phyloP scores from a whole-genome alignment of 2,329 filamentous ascomycete genomes.

The Penicillium olsonii region DNA sequence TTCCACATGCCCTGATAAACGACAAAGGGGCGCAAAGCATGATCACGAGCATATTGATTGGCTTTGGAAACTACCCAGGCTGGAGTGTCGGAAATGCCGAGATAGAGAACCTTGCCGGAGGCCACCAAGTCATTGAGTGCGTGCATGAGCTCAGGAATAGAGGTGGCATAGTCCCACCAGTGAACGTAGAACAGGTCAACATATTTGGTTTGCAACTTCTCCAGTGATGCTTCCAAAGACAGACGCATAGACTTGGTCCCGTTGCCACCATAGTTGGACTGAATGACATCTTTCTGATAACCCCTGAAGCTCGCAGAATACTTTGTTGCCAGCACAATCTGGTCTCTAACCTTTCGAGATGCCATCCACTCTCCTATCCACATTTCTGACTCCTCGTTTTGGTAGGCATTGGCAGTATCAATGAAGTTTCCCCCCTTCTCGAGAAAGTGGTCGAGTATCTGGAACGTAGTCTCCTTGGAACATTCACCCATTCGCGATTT shows the following conservation, averaged over 20 bases:
- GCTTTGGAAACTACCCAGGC: slow-evolving; percentile 61
- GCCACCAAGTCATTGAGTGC: slow-evolving; percentile 62
- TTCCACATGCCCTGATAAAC: slow-evolving; percentile 70
- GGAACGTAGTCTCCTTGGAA: slow-evolving; percentile 49
- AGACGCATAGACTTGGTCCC: slow-evolving; percentile 31
- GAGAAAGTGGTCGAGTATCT: slow-evolving; percentile 51
- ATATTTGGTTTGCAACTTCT: slow-evolving; percentile 38
- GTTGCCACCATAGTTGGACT: slow-evolving; percentile 47
- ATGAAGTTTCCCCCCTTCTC: slow-evolving; percentile 55
- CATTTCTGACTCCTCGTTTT: slow-evolving; percentile 48
- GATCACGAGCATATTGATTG: slow-evolving; percentile 63
- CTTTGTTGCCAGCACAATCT: slow-evolving; percentile 59
- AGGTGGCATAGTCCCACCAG: slow-evolving; percentile 66
- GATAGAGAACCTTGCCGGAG: slow-evolving; percentile 65
- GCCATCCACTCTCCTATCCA: slow-evolving; percentile 58
- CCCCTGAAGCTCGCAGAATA: slow-evolving; percentile 46
- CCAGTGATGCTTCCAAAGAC: slow-evolving; percentile 30
- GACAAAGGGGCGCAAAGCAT: slow-evolving; percentile 69
- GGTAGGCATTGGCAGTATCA: slow-evolving; percentile 54
- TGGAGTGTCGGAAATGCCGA: slow-evolving; percentile 68
- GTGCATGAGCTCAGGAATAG: slow-evolving; percentile 69
- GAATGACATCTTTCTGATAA: slow-evolving; percentile 27
- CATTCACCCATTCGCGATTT: too few species aligned
- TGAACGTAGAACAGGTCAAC: slow-evolving; percentile 42
- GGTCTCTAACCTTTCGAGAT: slow-evolving; percentile 46